phyloP scores from a whole-genome alignment of 108 stramenopile genomes.

The Nitzschia sp. region DNA sequence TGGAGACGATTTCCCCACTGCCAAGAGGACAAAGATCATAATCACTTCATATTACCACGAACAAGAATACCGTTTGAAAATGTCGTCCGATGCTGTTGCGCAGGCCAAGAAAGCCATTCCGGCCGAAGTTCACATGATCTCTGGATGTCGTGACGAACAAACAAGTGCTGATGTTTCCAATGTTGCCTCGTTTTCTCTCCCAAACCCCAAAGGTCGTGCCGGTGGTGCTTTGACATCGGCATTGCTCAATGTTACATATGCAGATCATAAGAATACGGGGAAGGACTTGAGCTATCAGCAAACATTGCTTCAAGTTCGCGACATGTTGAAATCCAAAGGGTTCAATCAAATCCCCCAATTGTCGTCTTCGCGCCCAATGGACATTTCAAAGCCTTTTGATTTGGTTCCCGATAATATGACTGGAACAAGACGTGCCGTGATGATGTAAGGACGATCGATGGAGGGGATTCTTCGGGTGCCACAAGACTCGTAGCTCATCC shows the following conservation, averaged over 20 bases:
- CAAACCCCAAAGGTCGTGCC: constrained; percentile 72
- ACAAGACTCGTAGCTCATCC: not conserved
- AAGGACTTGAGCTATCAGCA: constrained; percentile 73
- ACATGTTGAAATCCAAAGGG: constrained; percentile 27
- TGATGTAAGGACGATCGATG: constrained; percentile 49
- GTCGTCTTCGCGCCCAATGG: constrained; percentile 62
- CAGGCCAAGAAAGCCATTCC: constrained; percentile 69
- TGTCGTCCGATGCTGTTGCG: constrained; percentile 11
- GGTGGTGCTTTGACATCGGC: constrained; percentile 92
- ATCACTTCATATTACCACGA: not conserved
- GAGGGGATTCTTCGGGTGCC: not conserved
- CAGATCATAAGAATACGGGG: constrained; percentile 49
- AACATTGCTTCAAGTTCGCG: constrained; percentile 65
- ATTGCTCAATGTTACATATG: constrained; percentile 69
- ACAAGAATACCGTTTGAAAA: not conserved
- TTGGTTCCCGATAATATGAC: constrained; percentile 31
- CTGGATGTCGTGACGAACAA: constrained; percentile 81
- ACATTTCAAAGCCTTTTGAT: constrained; percentile 40
- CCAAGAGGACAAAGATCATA: no score
- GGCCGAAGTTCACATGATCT: constrained; percentile 84
- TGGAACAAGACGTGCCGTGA: constrained; percentile 58
- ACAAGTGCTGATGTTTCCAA: constrained; percentile 89
- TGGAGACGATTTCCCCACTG: no score
- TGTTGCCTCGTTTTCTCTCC: constrained; percentile 74
- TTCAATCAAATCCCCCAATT: constrained; percentile 74